Evolutionary conservation across 2,329 filamentous ascomycete species (phyloP).

Genomic region (Westerdykella aurantiaca): DNA sequence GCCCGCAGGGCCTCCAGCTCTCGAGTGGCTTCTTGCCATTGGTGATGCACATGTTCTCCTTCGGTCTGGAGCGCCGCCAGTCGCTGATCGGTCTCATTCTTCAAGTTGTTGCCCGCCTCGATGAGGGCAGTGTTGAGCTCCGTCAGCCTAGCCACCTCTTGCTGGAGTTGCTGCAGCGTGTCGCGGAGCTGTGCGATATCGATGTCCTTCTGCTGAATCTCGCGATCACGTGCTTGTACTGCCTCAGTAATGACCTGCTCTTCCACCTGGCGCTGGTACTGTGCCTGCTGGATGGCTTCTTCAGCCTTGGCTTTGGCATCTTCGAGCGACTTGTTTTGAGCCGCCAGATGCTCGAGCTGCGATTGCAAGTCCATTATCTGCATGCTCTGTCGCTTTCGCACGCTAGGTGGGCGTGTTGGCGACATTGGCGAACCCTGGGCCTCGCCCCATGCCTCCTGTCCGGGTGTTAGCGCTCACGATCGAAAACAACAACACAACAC

Average conservation of each 20-base stretch:
- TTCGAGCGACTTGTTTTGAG: slow-evolving; percentile 75
- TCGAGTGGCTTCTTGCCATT: slow-evolving; percentile 55
- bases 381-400: slow-evolving; percentile 96
- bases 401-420: slow-evolving; percentile 87
- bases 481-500: slow-evolving; percentile 4
- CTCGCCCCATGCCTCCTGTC: slow-evolving; percentile 88
- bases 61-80: slow-evolving; percentile 62
- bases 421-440: slow-evolving; percentile 84
- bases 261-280: slow-evolving; percentile 50
- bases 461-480: slow-evolving; percentile 21
- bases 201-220: slow-evolving; percentile 73
- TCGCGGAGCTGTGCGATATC: slow-evolving; percentile 79
- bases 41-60: slow-evolving; percentile 50
- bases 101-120: slow-evolving; percentile 70
- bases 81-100: slow-evolving; percentile 67
- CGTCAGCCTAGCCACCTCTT: slow-evolving; percentile 72
- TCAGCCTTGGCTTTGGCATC: slow-evolving; percentile 68
- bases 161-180: slow-evolving; percentile 71
- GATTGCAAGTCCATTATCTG: slow-evolving; percentile 85
- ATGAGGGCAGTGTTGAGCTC: slow-evolving; percentile 77
- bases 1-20: slow-evolving; percentile 65
- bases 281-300: slow-evolving; percentile 53
- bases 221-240: slow-evolving; percentile 59
- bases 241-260: slow-evolving; percentile 46
- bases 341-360: slow-evolving; percentile 73